Base-by-base conservation (phyloP, 345 rosid genomes). In the Acer saccharum region DNA sequence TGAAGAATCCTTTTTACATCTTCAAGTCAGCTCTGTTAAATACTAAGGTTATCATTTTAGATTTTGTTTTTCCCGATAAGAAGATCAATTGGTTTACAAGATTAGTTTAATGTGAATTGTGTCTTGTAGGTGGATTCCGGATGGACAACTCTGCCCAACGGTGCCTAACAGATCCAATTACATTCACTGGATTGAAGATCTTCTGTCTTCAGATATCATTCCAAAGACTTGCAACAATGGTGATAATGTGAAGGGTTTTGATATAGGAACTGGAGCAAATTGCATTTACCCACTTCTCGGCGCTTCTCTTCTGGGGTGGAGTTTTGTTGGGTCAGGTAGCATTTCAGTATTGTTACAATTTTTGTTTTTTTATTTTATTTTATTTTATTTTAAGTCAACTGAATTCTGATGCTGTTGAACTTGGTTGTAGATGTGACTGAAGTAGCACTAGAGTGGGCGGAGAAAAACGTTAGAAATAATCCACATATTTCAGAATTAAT, bases 281-380 rank as follows among this genome's bases (percentile, higher is more conserved):
- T 91, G 98, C 84, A 94, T 94, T 71, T 96, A 96, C 77, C 98
- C 98, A 21, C 97, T 95, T 67, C 97, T 95, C 2, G 97, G 97
- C 54, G 94, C 98, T 8, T 90, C 95, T 62, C 97, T 96, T 78
- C 76, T 87, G 6, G 87, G 94, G 0, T 96, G 98, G 99, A 86
- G 76, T 72, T 96, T 96, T 61, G 88, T 96, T 43, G 98, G 83
- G 21, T 92, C 97, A 81, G 98, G 98, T 95, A 75, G 71, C 63
- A 46, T 72, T 60, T 69, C 46, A 52, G 32, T n/a, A 69, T 64
- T 57, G 16, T 44, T 17, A 14, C 65, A 21, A n/a, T 35, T 25
- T 18, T 0, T 0, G 7, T 64, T 63, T 52, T 25, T 23, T 0
- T 1, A 27, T 27, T 27, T 16, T n/a, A n/a, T 69, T 62, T 71